A percentile compares a stretch with the other conserved stretches of the same genome.
Evolutionary conservation across 768 basidiomycete species (phyloP).

Genomic region (Suillus discolor): DNA sequence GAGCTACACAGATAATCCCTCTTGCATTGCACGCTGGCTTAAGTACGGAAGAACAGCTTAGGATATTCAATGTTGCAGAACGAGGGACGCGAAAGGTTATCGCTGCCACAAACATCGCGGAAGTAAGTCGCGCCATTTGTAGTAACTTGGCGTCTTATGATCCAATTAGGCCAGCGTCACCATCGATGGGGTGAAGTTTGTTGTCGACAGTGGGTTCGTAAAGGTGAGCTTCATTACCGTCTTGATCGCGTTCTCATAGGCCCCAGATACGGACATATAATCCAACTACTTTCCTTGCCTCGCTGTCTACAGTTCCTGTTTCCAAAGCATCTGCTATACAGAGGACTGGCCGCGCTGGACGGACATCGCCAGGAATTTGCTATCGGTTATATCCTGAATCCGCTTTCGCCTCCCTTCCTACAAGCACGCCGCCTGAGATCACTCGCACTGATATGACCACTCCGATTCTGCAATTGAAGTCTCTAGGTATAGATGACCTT

Average conservation of each 20-base stretch:
- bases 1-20: conserved; percentile 58
- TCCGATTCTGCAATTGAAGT: conserved; percentile 91
- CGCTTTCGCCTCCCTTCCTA: conserved; percentile 59
- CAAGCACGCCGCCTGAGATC: conserved; percentile 85
- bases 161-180: conserved; percentile 83
- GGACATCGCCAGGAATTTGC: conserved; percentile 90
- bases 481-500: conserved; percentile 91
- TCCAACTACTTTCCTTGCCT: conserved; percentile 81
- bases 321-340: conserved; percentile 92
- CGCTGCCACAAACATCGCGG: conserved; percentile 94
- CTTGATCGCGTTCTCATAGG: not conserved
- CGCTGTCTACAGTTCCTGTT: conserved; percentile 79
- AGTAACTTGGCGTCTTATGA: not conserved
- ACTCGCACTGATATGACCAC: conserved; percentile 89
- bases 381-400: conserved; percentile 85
- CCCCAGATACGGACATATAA: conserved; percentile 87
- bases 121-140: conserved; percentile 47
- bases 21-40: conserved; percentile 90
- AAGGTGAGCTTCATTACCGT: conserved; percentile 57
- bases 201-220: conserved; percentile 93
- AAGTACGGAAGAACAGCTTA: conserved; percentile 83
- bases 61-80: conserved; percentile 79
- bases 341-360: conserved; percentile 91
- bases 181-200: conserved; percentile 93
- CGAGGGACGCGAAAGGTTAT: conserved; percentile 85